Conservation (phyloP, 2,329 filamentous ascomycete species). For the Epichloe bromicola region DNA sequence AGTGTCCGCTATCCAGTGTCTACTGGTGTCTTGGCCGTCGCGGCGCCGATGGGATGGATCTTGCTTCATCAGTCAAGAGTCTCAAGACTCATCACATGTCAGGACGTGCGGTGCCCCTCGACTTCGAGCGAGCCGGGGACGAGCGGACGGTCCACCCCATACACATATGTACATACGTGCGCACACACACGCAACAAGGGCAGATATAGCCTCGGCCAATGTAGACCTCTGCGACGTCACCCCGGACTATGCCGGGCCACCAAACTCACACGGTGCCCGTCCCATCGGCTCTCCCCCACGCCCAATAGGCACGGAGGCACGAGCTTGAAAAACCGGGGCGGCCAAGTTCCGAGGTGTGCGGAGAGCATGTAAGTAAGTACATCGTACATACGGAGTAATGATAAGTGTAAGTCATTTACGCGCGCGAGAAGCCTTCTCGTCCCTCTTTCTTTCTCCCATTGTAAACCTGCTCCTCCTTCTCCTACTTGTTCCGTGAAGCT, state of each 20-base stretch:
- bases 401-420: no score
- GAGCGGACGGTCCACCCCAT: no score
- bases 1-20: no score
- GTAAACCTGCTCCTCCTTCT: not conserved
- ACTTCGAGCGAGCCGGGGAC: conserved; percentile 9
- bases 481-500: no score
- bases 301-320: conserved; percentile 1
- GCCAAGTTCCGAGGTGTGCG: conserved; percentile 5
- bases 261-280: no score
- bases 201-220: no score
- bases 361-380: no score
- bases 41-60: no score
- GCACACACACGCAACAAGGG: no score
- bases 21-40: no score
- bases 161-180: no score
- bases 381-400: not conserved
- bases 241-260: conserved; percentile 5
- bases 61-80: no score
- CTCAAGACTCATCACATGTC: conserved; percentile 16
- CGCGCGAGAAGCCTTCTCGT: not conserved
- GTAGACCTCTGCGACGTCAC: not conserved
- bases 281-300: not conserved
- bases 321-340: not conserved
- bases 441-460: not conserved
- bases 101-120: conserved; percentile 15